These are phyloP conservation scores for Volvox reticuliferus DNA, from an alignment of 139 green algal genomes.

Conservation along the genomic window DNA sequence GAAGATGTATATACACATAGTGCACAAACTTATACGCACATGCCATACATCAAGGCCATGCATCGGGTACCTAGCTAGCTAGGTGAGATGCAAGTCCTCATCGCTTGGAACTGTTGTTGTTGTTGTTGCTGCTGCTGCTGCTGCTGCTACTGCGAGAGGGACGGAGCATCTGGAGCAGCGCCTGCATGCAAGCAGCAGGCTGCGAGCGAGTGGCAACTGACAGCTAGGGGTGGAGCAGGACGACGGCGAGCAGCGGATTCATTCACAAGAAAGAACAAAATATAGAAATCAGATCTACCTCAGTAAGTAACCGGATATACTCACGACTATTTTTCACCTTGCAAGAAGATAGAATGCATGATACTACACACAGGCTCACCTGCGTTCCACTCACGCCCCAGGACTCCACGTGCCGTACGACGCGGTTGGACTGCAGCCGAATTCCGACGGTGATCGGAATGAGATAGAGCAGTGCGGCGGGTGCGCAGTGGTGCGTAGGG, in stretches of 20 bases:
- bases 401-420: conserved; percentile 54
- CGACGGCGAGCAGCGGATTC: neutral
- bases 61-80: no score
- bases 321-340: neutral
- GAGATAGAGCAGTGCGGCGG: neutral
- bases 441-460: no score
- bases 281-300: neutral
- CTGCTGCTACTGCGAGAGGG: no score
- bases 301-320: neutral
- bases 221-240: neutral
- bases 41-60: no score
- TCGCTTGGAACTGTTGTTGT: no score
- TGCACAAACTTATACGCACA: no score
- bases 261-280: neutral
- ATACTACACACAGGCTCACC: neutral
- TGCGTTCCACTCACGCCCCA: conserved; percentile 50
- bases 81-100: no score
- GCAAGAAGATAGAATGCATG: neutral
- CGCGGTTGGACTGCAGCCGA: conserved; percentile 40
- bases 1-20: no score
- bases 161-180: conserved; percentile 49
- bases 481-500: neutral
- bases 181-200: neutral
- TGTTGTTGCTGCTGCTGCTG: no score
- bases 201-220: no score